A percentile compares a stretch with the other conserved stretches of the same genome.
Conservation (phyloP, 352 stramenopile genomes). For the Albugo candida region DNA sequence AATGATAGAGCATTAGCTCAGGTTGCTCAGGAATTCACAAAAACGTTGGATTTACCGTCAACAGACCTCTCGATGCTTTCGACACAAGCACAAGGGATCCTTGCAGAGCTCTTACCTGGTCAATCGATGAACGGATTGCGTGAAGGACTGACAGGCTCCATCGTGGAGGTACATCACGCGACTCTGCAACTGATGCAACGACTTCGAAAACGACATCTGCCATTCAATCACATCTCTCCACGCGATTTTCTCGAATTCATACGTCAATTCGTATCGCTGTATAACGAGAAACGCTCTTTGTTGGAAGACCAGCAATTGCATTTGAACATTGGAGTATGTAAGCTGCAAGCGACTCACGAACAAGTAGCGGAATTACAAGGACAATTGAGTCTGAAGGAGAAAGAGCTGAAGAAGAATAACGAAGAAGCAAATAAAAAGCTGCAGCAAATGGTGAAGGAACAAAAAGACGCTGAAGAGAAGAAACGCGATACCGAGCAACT, state of each 20-base stretch:
- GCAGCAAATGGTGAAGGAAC: slow-evolving; percentile 96
- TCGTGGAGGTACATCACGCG: slow-evolving; percentile 77
- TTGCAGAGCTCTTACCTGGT: slow-evolving; percentile 32
- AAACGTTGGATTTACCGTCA: slow-evolving; percentile 86
- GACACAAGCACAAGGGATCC: slow-evolving; percentile 20
- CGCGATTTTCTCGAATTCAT: slow-evolving; percentile 88
- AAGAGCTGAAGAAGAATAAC: slow-evolving; percentile 92
- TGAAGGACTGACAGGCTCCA: slow-evolving; percentile 60
- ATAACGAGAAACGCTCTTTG: slow-evolving; percentile 82
- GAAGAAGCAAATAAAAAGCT: slow-evolving; percentile 95
- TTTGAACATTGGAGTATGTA: slow-evolving; percentile 96
- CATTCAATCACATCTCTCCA: slow-evolving; percentile 81
- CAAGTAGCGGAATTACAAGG: slow-evolving; percentile 86
- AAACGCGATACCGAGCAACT: slow-evolving; percentile 95
- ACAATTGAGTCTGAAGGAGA: slow-evolving; percentile 87
- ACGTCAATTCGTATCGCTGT: slow-evolving; percentile 75
- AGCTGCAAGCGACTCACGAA: slow-evolving; percentile 95
- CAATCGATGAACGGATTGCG: slow-evolving; percentile 44
- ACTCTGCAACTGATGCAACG: slow-evolving; percentile 70
- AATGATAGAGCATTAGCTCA: slow-evolving; percentile 94
- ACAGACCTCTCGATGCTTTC: slow-evolving; percentile 46
- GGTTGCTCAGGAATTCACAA: slow-evolving; percentile 95
- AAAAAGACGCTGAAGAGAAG: slow-evolving; percentile 93
- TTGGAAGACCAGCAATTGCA: slow-evolving; percentile 95
- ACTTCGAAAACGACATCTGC: slow-evolving; percentile 71